Base-by-base conservation (phyloP, 2,329 filamentous ascomycete genomes). In the Eutypa lata region DNA sequence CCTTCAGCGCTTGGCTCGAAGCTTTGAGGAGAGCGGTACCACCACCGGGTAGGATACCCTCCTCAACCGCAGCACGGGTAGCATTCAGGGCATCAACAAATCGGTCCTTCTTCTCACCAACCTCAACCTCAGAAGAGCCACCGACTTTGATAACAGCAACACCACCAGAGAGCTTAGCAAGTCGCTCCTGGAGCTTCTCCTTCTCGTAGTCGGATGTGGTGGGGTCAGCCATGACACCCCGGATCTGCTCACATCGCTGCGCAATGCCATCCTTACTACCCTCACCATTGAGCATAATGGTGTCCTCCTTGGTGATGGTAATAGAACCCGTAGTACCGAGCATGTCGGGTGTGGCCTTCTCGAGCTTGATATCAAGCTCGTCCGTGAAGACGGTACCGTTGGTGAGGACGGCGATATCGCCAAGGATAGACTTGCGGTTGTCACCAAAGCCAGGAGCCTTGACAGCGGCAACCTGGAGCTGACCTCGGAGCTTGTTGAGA, bases 261-360 rank as follows among this genome's bases (percentile, higher is more conserved):
- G 89, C 77, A 68, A 99, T 95, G 62, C 83, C 74, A 70, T 99
- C 94, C 84, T 97, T 97, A 87, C 80, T 88, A 60, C 94, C 94
- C 69, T 96, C 91, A 53, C 94, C 94, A 76, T 99, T 99, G 58
- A 99, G 86, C 70, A 99, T 87, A 74, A 99, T 97, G 66, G 94
- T 99, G 77, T 99, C 94, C 80, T 99, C 94, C 85, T 99, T 99
- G 74, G 94, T 99, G 78, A 99, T 97, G 73, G 94, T 97, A 80
- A 99, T 97, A 68, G 92, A 94, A 60, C 94, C 94, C 63, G 94
- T 97, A 55, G 91, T 94, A 64, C 94, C 94, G 70, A 99, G 90
- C 87, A 96, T 90, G 65, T 97, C 94, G 57, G 89, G 81, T 47
- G 92, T 97, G 57, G 90, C 88, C 87, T 97, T 99, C 81, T 99